These are phyloP conservation scores for Trichomonas gallinae DNA, from an alignment of 208 protist genomes.

Conservation along the genomic window DNA sequence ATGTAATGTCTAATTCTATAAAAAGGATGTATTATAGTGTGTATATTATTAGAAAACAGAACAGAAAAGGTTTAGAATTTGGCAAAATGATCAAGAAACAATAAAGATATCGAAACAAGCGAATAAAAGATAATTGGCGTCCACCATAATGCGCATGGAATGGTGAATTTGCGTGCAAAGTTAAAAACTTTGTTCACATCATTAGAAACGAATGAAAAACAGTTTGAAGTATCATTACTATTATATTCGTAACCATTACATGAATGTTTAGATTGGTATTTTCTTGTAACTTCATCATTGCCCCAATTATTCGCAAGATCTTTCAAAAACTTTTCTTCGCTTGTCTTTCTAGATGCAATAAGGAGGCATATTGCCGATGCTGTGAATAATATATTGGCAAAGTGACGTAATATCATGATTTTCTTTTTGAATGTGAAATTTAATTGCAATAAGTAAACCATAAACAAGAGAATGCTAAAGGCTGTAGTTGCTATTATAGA, in stretches of 20 bases:
- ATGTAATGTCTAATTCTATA: too few relatives aligned
- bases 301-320: neutral
- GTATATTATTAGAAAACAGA: too few relatives aligned
- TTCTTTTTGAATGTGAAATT: neutral
- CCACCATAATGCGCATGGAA: neutral
- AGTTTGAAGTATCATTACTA: neutral
- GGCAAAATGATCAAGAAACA: neutral
- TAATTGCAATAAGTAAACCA: neutral
- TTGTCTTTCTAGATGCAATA: neutral
- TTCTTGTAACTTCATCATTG: neutral
- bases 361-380: neutral
- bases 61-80: too few relatives aligned
- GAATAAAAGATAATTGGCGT: neutral
- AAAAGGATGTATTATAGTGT: too few relatives aligned
- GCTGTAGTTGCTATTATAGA: neutral
- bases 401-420: neutral
- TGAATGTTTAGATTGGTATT: neutral
- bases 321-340: neutral
- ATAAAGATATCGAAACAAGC: neutral
- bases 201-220: neutral
- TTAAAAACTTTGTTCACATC: neutral
- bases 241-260: neutral
- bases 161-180: neutral
- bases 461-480: neutral
- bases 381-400: neutral